Base-by-base conservation (phyloP, 1,284 basidiomycete species). In the Sparassis latifolia region DNA sequence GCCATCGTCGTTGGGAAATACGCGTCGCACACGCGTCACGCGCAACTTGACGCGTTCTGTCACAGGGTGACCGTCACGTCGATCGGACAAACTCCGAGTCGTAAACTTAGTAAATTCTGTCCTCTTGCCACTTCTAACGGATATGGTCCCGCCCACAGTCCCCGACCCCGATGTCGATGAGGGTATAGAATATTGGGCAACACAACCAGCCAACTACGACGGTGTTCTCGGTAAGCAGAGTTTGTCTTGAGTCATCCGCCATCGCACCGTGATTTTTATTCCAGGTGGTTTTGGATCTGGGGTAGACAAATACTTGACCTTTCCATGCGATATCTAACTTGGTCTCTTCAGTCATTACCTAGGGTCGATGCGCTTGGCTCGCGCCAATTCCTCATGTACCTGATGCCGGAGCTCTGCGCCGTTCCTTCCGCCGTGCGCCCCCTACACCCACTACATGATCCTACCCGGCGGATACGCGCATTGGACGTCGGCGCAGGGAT, bases 401-500 rank as follows among this genome's bases (percentile, higher is more conserved):
- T 96, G 48, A 71, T 88, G 47, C 92, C 93, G 5, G 78, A 86
- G 45, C 78, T 97, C 12, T 86, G 79, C 49, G 82, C 75, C 10
- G 83, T 95, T 48, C 74, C 84, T 5, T 91, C 87, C 40, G 80
- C 88, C 2, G 67, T 87, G 44, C 68, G 64, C 9, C 66, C 67
- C 4, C 62, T 66, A 10, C 47, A 55, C 35, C 48, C 50, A 47
- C 49, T 56, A 10, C 42, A 31, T 4, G 10, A 28, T 60, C 55
- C 67, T 38, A 46, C 61, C 32, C 64, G 66, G 50, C 70, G 86
- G 47, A 78, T 74, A 35, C 80, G 90, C 35, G 92, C 88, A 0
- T 77, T 97, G 10, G 95, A 97, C 61, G 90, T 94, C 48, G 94
- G 87, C 12, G 87, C 92, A 12, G 94, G 94, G 2, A 87, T 97